Base-by-base conservation (phyloP, 1,284 basidiomycete genomes). In the Leccinum angustisporum region DNA sequence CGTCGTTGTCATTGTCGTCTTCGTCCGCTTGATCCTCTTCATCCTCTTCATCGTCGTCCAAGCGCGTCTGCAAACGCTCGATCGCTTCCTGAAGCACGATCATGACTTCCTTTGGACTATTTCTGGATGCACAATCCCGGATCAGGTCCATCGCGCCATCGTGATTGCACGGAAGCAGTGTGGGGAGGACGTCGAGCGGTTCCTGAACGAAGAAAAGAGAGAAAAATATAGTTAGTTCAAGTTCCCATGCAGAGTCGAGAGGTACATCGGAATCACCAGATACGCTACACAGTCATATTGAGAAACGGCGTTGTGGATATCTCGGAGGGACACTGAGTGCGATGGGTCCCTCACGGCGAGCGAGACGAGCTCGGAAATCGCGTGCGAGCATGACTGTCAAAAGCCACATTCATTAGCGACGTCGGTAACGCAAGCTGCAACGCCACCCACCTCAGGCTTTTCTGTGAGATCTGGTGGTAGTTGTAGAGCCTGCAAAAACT, bases 71-170 rank as follows among this genome's bases (percentile, higher is more conserved):
- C 6, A 90, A 61, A 16, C 71, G 73, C 68, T 90, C 90, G 46
- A 84, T 63, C 7, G 74, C 76, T 70, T 89, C 89, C 68, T 90
- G 86, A 7, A 80, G 70, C 1, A 84, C 82, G 60, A 91, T 83
- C 6, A 86, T 67, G 2, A 85, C 75, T 69, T 91, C 89, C 66
- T 87, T 89, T 0, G 86, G 63, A 43, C 63, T 73, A 7, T 52
- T 56, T 5, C 56, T 40, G 48, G 60, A 40, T 25, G 65, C 74
- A n/a, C 70, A 72, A 14, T 34, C 25, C 48, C 43, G 63, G 21
- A 75, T 61, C 54, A 73, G 16, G 54, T 66, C 65, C 18, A 56
- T 53, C 34, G 73, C 63, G 4, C 66, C 67, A 54, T 70, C 65
- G 5, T 60, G 56, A 34, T 34, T 27, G 25, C 67, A 73, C 27